Conservation (phyloP, 192 early-diverging fungal genomes). For the Diversispora epigaea region DNA sequence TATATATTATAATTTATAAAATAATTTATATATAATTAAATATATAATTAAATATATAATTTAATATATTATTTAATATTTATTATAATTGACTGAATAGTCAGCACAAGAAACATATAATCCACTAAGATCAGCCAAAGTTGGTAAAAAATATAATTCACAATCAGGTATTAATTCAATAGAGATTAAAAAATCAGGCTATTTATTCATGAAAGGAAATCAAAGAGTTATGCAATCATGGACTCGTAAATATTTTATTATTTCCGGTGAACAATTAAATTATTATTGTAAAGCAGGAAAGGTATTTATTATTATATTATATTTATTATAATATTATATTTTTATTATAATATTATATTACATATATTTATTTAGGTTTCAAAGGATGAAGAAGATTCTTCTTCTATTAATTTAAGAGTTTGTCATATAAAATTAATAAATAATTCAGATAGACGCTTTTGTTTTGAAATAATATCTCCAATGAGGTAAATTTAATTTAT, state of each 20-base stretch:
- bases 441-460: constrained; percentile 67
- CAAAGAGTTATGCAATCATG: constrained; percentile 75
- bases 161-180: constrained; percentile 41
- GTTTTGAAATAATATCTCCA: constrained; percentile 83
- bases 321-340: neutral
- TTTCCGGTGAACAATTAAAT: constrained; percentile 59
- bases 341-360: neutral
- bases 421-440: constrained; percentile 69
- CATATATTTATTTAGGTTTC: constrained; percentile 37
- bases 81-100: neutral
- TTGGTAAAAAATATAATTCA: constrained; percentile 39
- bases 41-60: no score
- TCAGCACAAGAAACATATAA: constrained; percentile 24
- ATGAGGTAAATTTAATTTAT: constrained; percentile 50
- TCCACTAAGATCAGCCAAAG: neutral
- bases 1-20: neutral
- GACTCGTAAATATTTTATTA: constrained; percentile 76
- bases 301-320: constrained; percentile 18
- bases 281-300: constrained; percentile 46
- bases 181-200: constrained; percentile 65
- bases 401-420: constrained; percentile 66
- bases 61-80: neutral
- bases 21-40: neutral
- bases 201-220: constrained; percentile 75
- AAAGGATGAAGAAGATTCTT: constrained; percentile 58